Conservation (phyloP, 2,329 filamentous ascomycete genomes). For the Pseudogymnoascus sp. region DNA sequence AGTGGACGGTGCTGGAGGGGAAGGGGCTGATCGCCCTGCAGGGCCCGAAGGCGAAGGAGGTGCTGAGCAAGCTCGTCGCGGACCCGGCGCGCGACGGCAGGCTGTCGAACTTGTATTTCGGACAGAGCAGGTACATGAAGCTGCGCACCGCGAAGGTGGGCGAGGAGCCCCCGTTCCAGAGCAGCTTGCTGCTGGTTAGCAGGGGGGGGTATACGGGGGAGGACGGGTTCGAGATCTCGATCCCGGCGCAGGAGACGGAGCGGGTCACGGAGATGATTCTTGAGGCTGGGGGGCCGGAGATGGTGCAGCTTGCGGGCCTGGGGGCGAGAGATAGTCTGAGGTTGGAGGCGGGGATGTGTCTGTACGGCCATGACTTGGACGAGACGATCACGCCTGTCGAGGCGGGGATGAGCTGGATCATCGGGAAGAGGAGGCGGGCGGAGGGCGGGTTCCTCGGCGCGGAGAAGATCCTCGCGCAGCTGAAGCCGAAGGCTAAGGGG, state of each 20-base stretch:
- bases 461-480: slow-evolving; percentile 66
- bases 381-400: slow-evolving; percentile 65
- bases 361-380: slow-evolving; percentile 98
- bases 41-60: slow-evolving; percentile 65
- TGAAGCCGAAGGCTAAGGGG: slow-evolving; percentile 65
- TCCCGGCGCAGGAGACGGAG: slow-evolving; percentile 58
- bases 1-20: slow-evolving; percentile 62
- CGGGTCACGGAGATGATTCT: slow-evolving; percentile 53
- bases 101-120: slow-evolving; percentile 71
- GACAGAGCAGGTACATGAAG: slow-evolving; percentile 58
- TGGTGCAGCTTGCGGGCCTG: slow-evolving; percentile 72
- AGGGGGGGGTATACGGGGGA: slow-evolving; percentile 95
- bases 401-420: slow-evolving; percentile 66
- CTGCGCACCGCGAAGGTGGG: slow-evolving; percentile 47
- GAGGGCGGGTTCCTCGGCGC: slow-evolving; percentile 76
- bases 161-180: slow-evolving; percentile 29
- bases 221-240: slow-evolving; percentile 94
- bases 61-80: slow-evolving; percentile 58
- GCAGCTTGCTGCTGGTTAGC: slow-evolving; percentile 59
- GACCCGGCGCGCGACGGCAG: slow-evolving; percentile 37
- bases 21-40: slow-evolving; percentile 83
- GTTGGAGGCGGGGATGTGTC: slow-evolving; percentile 94
- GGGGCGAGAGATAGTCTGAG: slow-evolving; percentile 87
- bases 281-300: slow-evolving; percentile 45
- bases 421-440: slow-evolving; percentile 65